Conservation (phyloP, 306 rosid genomes). For the Delonix regia region DNA sequence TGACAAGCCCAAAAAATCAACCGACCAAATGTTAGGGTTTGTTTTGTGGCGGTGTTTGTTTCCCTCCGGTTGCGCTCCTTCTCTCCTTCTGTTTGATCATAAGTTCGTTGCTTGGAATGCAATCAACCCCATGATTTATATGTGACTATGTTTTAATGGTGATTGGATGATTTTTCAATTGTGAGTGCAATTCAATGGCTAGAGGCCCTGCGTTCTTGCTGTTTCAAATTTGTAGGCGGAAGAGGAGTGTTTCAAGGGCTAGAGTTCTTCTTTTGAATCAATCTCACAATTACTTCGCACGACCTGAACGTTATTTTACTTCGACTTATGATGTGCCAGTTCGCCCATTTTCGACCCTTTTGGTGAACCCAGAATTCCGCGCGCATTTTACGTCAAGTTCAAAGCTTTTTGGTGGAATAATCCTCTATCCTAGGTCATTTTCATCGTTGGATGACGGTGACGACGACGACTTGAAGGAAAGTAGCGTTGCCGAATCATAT, state of each 20-base stretch:
- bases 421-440: constrained; percentile 39
- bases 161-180: background rate
- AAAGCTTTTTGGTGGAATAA: constrained; percentile 28
- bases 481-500: constrained; percentile 25
- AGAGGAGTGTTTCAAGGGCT: constrained; percentile 46
- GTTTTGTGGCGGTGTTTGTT: constrained; percentile 29
- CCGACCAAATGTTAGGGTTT: constrained; percentile 27
- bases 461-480: constrained; percentile 30
- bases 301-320: background rate
- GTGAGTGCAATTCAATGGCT: constrained; percentile 52
- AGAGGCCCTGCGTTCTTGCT: constrained; percentile 57
- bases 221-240: constrained; percentile 47
- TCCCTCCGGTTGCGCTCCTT: constrained; percentile 39
- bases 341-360: constrained; percentile 42
- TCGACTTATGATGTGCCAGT: constrained; percentile 34
- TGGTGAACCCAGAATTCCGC: constrained; percentile 13
- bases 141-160: background rate
- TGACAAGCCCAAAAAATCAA: background rate
- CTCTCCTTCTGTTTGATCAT: background rate
- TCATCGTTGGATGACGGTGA: constrained; percentile 41
- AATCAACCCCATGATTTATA: background rate
- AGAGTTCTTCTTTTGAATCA: constrained; percentile 48
- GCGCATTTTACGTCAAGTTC: constrained; percentile 26
- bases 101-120: background rate
- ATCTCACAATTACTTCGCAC: constrained; percentile 18